A percentile compares a stretch with the other conserved stretches of the same genome.
Evolutionary conservation across 225 moss, liverwort and hornwort genomes (phyloP).

Genomic region (Neckera pumila): DNA sequence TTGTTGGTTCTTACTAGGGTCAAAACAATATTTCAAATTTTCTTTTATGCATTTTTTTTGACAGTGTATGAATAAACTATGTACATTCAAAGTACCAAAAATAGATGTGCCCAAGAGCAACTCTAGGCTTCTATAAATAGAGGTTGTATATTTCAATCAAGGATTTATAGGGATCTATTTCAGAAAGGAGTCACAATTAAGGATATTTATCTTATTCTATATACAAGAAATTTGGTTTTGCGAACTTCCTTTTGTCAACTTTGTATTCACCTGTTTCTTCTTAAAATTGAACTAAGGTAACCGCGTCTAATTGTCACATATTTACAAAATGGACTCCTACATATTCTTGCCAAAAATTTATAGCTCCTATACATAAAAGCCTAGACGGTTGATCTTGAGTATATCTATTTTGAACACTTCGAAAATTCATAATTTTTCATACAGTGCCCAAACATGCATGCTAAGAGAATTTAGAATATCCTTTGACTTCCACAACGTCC

Average conservation of each 20-base stretch:
- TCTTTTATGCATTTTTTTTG: background rate
- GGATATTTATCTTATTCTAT: background rate
- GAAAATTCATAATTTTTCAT: background rate
- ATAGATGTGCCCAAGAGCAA: fast-evolving
- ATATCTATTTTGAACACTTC: background rate
- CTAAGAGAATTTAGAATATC: too few species aligned
- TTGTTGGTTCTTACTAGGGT: too few species aligned
- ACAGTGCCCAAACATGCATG: background rate
- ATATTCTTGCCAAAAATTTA: background rate
- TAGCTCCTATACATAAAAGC: too few species aligned
- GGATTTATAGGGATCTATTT: background rate
- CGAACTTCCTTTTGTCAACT: background rate
- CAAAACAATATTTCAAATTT: background rate
- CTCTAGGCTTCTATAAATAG: background rate
- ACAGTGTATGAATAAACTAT: background rate
- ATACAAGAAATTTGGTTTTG: background rate
- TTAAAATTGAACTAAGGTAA: too few species aligned
- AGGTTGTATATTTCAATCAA: background rate
- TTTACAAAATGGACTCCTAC: background rate
- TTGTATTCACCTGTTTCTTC: background rate
- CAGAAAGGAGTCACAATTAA: background rate
- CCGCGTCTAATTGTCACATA: fast-evolving
- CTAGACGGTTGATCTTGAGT: background rate
- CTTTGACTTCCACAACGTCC: too few species aligned
- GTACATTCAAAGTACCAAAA: background rate